Conservation (phyloP, 495 filamentous ascomycete species). For the Aspergillus baeticus region DNA sequence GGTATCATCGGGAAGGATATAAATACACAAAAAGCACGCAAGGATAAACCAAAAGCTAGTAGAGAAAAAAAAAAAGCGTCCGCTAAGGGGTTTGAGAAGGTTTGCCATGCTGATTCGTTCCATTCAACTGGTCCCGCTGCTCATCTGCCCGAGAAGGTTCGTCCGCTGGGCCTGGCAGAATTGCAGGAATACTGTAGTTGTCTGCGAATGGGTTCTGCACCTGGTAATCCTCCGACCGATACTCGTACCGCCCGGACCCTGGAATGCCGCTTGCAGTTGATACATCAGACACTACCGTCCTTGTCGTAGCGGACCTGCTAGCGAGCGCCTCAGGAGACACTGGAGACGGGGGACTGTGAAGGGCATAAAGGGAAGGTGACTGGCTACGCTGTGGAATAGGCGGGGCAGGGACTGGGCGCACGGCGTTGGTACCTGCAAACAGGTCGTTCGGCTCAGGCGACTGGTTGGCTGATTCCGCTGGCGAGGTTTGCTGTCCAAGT, state of each 20-base stretch:
- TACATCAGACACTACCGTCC: conserved; percentile 2
- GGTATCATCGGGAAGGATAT: conserved; percentile 19
- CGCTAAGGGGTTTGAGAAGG: conserved; percentile 1
- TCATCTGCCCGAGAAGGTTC: conserved; percentile 11
- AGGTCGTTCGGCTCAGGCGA: conserved; percentile 22
- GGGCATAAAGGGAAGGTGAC: background rate
- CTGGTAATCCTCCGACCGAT: conserved; percentile 43
- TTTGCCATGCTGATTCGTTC: conserved; percentile 14
- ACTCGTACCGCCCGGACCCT: conserved; percentile 30
- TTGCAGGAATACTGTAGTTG: conserved; percentile 25
- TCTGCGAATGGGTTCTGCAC: conserved; percentile 50
- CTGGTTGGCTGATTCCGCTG: conserved; percentile 13
- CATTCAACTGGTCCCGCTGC: conserved; percentile 13
- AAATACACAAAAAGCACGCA: conserved; percentile 9
- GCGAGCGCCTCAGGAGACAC: conserved; percentile 9
- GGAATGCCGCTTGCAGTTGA: conserved; percentile 13
- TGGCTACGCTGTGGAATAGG: conserved; percentile 13
- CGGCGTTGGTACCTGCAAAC: conserved; percentile 16
- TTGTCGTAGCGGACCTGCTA: conserved; percentile 5
- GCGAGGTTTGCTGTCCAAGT: conserved; percentile 16
- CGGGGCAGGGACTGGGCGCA: conserved; percentile 14
- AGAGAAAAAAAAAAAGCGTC: conserved; percentile 2
- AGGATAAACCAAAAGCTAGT: background rate
- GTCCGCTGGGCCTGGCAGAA: conserved; percentile 6
- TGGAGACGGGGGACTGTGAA: conserved; percentile 9